These are phyloP conservation scores for Ophiostoma piceae DNA, from an alignment of 2,329 filamentous ascomycete species.

Conservation along the genomic window DNA sequence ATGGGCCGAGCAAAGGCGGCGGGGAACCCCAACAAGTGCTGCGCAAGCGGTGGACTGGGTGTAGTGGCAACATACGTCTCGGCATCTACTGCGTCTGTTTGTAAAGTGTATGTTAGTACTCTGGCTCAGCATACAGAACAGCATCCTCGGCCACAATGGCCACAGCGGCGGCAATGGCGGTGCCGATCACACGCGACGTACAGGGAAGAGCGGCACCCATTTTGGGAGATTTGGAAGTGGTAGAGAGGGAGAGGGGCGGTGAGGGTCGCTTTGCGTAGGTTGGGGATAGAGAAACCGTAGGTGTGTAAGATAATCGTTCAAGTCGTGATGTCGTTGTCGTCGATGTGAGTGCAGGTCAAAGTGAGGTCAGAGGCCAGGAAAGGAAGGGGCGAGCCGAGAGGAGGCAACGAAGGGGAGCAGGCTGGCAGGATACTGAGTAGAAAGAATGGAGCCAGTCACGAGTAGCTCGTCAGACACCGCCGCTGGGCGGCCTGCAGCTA, in stretches of 20 bases:
- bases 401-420: background rate
- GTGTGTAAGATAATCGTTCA: background rate
- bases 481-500: constrained; percentile 17
- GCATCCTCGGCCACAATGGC: background rate
- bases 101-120: background rate
- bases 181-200: constrained; percentile 20
- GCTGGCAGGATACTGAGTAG: background rate
- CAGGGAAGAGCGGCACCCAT: constrained; percentile 27
- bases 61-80: constrained; percentile 64
- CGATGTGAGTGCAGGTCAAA: background rate
- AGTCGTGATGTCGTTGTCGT: background rate
- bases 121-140: background rate
- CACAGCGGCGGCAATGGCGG: background rate
- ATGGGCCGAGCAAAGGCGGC: background rate
- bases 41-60: background rate
- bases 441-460: constrained; percentile 16
- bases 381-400: background rate
- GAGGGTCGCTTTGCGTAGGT: background rate
- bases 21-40: background rate
- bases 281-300: background rate
- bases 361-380: background rate
- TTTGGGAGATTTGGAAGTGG: background rate
- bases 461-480: constrained; percentile 21
- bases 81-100: constrained; percentile 87
- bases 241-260: background rate